These are phyloP conservation scores for Saccharomycopsis hybrid DNA, from an alignment of 1,139 yeast genomes.

Conservation along the genomic window DNA sequence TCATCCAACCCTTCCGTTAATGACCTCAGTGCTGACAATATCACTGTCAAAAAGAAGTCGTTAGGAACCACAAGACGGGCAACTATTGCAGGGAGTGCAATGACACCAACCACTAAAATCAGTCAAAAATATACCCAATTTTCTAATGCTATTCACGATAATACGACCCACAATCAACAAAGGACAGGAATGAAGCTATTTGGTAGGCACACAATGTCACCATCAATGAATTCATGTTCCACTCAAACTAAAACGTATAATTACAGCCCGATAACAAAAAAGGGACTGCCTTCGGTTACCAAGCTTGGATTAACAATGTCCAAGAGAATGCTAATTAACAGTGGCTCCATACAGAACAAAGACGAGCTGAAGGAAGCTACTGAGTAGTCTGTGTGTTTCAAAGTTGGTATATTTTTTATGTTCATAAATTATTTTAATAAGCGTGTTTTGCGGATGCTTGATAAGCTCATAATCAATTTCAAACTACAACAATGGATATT, in stretches of 20 bases:
- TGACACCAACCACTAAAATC: neutral
- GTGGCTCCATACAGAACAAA: constrained; percentile 1
- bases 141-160: neutral
- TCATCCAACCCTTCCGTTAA: neutral
- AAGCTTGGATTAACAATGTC: constrained; percentile 9
- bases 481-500: too few relatives aligned
- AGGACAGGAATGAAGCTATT: too few relatives aligned
- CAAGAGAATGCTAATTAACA: constrained; percentile 7
- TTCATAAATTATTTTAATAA: too few relatives aligned
- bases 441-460: too few relatives aligned
- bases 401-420: too few relatives aligned
- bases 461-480: too few relatives aligned
- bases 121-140: neutral
- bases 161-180: neutral
- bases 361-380: neutral
- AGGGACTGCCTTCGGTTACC: neutral
- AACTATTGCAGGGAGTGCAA: neutral
- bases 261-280: neutral
- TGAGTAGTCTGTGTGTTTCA: too few relatives aligned
- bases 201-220: too few relatives aligned
- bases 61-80: neutral
- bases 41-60: neutral
- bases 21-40: neutral
- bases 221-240: neutral
- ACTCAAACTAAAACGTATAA: neutral